Conservation (phyloP, 352 stramenopile species). For the Phytophthora sp. region DNA sequence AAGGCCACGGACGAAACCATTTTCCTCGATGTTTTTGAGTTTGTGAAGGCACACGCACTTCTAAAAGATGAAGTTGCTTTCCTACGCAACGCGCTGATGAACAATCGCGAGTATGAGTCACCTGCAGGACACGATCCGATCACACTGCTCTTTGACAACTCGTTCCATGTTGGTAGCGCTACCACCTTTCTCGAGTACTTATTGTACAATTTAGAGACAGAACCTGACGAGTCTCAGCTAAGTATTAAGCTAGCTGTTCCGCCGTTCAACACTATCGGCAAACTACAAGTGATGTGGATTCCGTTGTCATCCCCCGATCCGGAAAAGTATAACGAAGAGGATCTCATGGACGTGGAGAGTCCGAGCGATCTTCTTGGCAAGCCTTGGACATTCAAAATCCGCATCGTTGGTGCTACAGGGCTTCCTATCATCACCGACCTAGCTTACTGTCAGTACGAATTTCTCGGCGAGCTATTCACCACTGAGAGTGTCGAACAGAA, state of each 20-base stretch:
- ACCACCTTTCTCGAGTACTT: constrained; percentile 94
- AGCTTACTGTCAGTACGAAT: constrained; percentile 94
- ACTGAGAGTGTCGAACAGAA: constrained; percentile 92
- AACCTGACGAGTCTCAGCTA: constrained; percentile 88
- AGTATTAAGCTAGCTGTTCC: constrained; percentile 92
- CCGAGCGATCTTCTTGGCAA: constrained; percentile 86
- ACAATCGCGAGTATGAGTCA: constrained; percentile 87
- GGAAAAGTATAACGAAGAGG: constrained; percentile 71
- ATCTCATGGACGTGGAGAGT: constrained; percentile 75
- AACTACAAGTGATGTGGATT: constrained; percentile 91
- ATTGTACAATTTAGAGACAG: constrained; percentile 92
- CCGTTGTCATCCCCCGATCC: constrained; percentile 80
- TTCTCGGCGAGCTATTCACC: constrained; percentile 92
- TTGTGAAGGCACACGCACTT: constrained; percentile 87
- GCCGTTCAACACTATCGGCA: constrained; percentile 94
- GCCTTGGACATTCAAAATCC: constrained; percentile 90
- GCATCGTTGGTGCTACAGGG: constrained; percentile 82
- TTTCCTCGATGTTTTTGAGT: constrained; percentile 94
- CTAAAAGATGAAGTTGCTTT: constrained; percentile 90
- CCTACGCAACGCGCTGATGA: constrained; percentile 91
- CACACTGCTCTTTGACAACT: constrained; percentile 93
- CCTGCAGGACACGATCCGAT: constrained; percentile 90
- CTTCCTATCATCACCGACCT: constrained; percentile 91
- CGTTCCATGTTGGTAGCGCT: constrained; percentile 90
- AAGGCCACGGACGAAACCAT: constrained; percentile 89